phyloP scores from a whole-genome alignment of 257 asterid species.

The Craterostigma plantagineum region DNA sequence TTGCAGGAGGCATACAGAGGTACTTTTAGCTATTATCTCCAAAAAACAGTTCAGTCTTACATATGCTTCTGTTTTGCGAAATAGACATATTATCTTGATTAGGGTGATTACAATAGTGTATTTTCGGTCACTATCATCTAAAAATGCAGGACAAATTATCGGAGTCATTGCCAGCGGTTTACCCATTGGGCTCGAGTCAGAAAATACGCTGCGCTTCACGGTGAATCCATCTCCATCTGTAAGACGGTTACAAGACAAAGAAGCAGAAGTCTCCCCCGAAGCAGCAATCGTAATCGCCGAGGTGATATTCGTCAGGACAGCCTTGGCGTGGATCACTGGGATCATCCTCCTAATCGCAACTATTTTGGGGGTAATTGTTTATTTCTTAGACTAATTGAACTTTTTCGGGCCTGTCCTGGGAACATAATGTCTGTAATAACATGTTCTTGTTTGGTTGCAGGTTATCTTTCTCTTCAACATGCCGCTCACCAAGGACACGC shows the following conservation, averaged over 20 bases:
- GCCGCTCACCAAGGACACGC: constrained; percentile 94
- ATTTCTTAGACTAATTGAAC: too few species aligned
- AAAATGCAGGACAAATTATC: constrained; percentile 60
- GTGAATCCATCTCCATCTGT: constrained; percentile 38
- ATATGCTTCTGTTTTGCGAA: too few species aligned
- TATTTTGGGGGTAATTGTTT: constrained; percentile 55
- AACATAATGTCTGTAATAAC: background rate
- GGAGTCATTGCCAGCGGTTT: constrained; percentile 50
- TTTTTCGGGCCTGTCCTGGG: too few species aligned
- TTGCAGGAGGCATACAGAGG: constrained; percentile 49
- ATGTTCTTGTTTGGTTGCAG: constrained; percentile 34
- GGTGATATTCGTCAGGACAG: constrained; percentile 37
- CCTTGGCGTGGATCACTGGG: constrained; percentile 88
- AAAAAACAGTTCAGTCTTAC: too few species aligned
- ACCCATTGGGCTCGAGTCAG: constrained; percentile 17
- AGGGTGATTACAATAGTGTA: too few species aligned
- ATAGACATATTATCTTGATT: too few species aligned
- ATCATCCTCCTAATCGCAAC: constrained; percentile 74
- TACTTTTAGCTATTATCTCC: constrained; percentile 5
- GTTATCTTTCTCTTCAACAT: constrained; percentile 47
- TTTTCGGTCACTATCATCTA: too few species aligned
- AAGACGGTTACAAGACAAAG: constrained; percentile 37
- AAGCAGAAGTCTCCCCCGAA: constrained; percentile 15
- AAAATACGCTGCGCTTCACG: constrained; percentile 26
- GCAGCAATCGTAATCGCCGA: constrained; percentile 22